A percentile compares a stretch with the other conserved stretches of the same genome.
Conservation (phyloP, 495 filamentous ascomycete genomes). For the Lasiosphaeriaceae sp. region DNA sequence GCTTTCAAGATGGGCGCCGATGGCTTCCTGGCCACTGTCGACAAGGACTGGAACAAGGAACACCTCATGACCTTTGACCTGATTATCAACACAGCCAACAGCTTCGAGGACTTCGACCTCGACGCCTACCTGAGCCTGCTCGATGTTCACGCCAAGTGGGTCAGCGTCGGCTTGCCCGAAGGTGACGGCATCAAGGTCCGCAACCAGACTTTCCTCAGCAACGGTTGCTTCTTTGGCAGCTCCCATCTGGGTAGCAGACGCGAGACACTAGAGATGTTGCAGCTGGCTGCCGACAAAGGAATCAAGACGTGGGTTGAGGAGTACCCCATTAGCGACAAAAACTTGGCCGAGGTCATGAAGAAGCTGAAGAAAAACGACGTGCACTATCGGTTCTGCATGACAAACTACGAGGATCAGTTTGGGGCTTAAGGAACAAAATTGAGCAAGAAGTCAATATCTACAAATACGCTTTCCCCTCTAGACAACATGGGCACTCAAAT, state of each 20-base stretch:
- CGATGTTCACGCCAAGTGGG: slow-evolving; percentile 78
- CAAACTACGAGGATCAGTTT: slow-evolving; percentile 41
- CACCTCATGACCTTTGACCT: slow-evolving; percentile 56
- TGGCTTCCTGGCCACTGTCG: slow-evolving; percentile 64
- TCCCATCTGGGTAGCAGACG: slow-evolving; percentile 76
- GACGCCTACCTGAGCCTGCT: slow-evolving; percentile 70
- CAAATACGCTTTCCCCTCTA: too few relatives aligned
- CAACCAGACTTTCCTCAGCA: slow-evolving; percentile 70
- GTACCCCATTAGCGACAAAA: slow-evolving; percentile 65
- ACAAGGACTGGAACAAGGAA: slow-evolving; percentile 60
- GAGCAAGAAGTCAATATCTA: background rate
- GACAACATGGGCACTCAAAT: too few relatives aligned
- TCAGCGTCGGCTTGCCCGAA: slow-evolving; percentile 81
- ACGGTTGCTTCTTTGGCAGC: slow-evolving; percentile 75
- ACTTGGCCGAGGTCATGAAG: slow-evolving; percentile 62
- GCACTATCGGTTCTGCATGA: slow-evolving; percentile 49
- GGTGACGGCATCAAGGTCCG: slow-evolving; percentile 68
- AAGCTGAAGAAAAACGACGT: slow-evolving; percentile 70
- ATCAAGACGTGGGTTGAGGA: slow-evolving; percentile 80
- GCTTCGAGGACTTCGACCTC: slow-evolving; percentile 53
- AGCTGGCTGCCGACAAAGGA: slow-evolving; percentile 75
- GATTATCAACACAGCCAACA: slow-evolving; percentile 57
- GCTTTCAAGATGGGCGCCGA: slow-evolving; percentile 66
- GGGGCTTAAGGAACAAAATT: slow-evolving; percentile 16
- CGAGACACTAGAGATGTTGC: slow-evolving; percentile 80